phyloP scores from a whole-genome alignment of 768 basidiomycete genomes.

The Mycena kentingensis region DNA sequence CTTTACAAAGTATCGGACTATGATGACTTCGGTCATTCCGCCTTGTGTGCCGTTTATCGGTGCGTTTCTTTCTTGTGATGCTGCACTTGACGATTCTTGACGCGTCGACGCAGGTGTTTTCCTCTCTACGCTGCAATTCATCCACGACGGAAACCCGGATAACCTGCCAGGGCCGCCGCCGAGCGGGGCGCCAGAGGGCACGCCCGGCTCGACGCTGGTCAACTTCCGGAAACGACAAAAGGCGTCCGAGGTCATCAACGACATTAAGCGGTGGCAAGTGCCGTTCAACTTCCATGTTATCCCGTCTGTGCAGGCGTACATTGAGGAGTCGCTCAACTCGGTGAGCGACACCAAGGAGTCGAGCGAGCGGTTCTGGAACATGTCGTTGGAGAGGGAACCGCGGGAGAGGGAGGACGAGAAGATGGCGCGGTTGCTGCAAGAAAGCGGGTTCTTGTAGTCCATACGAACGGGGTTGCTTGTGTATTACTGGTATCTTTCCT shows the following conservation, averaged over 20 bases:
- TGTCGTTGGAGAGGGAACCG: constrained; percentile 87
- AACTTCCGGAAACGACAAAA: constrained; percentile 96
- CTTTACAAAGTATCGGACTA: constrained; percentile 87
- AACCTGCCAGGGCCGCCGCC: constrained; percentile 53
- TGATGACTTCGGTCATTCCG: constrained; percentile 79
- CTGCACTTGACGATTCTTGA: constrained; percentile 9
- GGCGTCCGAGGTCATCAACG: constrained; percentile 94
- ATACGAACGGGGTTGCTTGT: constrained; percentile 16
- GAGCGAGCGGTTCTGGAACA: constrained; percentile 79
- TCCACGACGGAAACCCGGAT: constrained; percentile 95
- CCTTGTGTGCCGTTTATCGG: constrained; percentile 98
- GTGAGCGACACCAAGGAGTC: constrained; percentile 68
- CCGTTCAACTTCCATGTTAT: constrained; percentile 84
- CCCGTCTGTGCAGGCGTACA: constrained; percentile 65
- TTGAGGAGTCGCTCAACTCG: constrained; percentile 77
- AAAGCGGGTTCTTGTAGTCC: constrained; percentile 78
- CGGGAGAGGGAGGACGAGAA: constrained; percentile 95
- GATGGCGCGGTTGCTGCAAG: constrained; percentile 88
- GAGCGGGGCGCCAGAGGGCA: constrained; percentile 2
- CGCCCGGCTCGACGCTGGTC: constrained; percentile 53
- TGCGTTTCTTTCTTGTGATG: constrained; percentile 35
- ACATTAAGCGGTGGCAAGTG: constrained; percentile 95
- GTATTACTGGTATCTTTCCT: constrained; percentile 21
- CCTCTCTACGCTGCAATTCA: constrained; percentile 95
- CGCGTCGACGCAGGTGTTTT: constrained; percentile 75